Base-by-base conservation (phyloP, 1,139 yeast genomes). In the Yamadazyma friedrichii region DNA sequence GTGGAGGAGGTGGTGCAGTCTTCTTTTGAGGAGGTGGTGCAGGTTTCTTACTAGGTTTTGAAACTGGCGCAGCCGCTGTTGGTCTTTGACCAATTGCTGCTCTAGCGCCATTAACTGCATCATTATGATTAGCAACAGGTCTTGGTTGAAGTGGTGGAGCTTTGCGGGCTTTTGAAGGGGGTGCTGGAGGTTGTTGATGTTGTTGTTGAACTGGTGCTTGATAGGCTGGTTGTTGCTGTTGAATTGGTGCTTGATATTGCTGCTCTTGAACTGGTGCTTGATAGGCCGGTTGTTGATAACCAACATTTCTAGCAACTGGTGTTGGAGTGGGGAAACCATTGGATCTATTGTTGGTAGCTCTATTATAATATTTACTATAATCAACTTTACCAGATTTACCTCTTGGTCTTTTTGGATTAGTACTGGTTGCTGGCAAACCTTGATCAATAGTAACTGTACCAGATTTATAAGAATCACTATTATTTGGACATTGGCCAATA, bases 381-480 rank as follows among this genome's bases (percentile, higher is more conserved):
- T 73, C 78, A 26, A 73, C 76, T 40, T 64, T 59, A 9, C 66
- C 52, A 3, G 69, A 53, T 15, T 42, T 51, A 1, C 70, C 75
- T 51, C 73, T 63, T 31, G 98, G 98, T 52, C 86, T 80, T 52
- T 83, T 80, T 34, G 82, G 84, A 35, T 89, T 84, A 20, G 61
- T 67, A 17, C 95, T 78, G 47, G 69, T 77, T 0, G 88, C 82
- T 6, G 96, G 89, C 48, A 78, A 72, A 9, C 99, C 99, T 34
- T 78, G 78, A 35, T 81, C 79, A 11, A 88, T 96, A 30, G 80
- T 82, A 24, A 94, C 93, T 0, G 88, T 80, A 49, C 96, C 88
- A 3, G 96, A 88, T 67, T 93, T 94, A 67, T 94, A 94, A 10
- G 67, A 47, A 61, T 93, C 98, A 35, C 86, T 75, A 47, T 76